phyloP scores from a whole-genome alignment of 2,329 filamentous ascomycete genomes.

The Daldinia eschscholtzii region DNA sequence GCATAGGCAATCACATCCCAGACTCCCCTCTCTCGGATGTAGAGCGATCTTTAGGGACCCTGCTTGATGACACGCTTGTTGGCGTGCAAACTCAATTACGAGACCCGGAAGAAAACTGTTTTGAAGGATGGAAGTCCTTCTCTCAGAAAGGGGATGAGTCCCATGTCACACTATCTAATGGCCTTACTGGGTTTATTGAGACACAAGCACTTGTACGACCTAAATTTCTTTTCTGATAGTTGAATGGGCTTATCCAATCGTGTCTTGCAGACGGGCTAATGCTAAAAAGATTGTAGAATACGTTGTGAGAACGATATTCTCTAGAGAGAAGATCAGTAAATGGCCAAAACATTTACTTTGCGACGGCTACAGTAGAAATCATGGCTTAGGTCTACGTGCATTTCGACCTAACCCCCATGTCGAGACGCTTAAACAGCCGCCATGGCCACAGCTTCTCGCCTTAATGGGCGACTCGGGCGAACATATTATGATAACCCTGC shows the following conservation, averaged over 20 bases:
- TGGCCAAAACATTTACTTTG: conserved; percentile 82
- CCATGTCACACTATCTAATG: conserved; percentile 64
- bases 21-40: conserved; percentile 46
- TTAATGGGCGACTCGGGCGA: conserved; percentile 83
- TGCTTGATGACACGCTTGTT: conserved; percentile 79
- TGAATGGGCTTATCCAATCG: conserved; percentile 20
- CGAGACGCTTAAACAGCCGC: conserved; percentile 72
- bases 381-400: conserved; percentile 67
- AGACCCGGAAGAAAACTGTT: conserved; percentile 56
- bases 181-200: conserved; percentile 59
- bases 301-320: conserved; percentile 82
- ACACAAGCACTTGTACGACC: conserved; percentile 73
- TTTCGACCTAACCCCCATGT: conserved; percentile 78
- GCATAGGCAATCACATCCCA: conserved; percentile 46
- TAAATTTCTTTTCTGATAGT: conserved; percentile 24
- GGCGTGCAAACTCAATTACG: conserved; percentile 60
- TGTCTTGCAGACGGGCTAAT: conserved; percentile 30
- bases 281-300: conserved; percentile 77
- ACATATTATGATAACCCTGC: conserved; percentile 79
- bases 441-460: conserved; percentile 81
- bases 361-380: conserved; percentile 78
- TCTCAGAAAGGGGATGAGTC: conserved; percentile 73
- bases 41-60: conserved; percentile 61
- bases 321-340: conserved; percentile 61
- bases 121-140: conserved; percentile 70